phyloP scores from a whole-genome alignment of 2,329 filamentous ascomycete species.

The Neonectria magnoliae region DNA sequence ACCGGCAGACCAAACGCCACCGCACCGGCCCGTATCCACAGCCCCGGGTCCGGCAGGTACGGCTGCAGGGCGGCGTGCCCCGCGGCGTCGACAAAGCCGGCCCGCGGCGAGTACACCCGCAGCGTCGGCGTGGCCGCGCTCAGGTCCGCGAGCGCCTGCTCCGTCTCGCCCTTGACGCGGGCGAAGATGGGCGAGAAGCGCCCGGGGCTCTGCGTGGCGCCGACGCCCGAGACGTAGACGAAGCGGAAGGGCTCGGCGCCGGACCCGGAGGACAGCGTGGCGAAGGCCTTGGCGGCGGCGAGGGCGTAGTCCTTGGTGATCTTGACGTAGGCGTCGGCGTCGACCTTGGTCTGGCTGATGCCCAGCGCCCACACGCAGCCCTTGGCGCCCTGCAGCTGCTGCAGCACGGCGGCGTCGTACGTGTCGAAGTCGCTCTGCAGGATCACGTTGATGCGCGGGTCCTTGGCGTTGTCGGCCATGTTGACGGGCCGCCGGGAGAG shows the following conservation, averaged over 20 bases:
- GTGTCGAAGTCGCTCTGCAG: slow-evolving; percentile 72
- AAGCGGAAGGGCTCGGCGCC: slow-evolving; percentile 69
- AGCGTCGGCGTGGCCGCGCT: slow-evolving; percentile 56
- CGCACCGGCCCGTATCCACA: slow-evolving; percentile 14
- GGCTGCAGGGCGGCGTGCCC: slow-evolving; percentile 54
- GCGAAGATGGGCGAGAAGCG: slow-evolving; percentile 67
- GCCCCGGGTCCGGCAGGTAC: slow-evolving; percentile 51
- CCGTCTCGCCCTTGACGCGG: slow-evolving; percentile 73
- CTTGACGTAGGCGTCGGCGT: slow-evolving; percentile 71
- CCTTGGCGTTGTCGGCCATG: slow-evolving; percentile 65
- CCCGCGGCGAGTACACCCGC: slow-evolving; percentile 66
- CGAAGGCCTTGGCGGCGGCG: slow-evolving; percentile 70
- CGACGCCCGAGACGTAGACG: slow-evolving; percentile 74
- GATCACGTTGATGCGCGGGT: slow-evolving; percentile 72
- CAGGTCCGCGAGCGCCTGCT: slow-evolving; percentile 67
- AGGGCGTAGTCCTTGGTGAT: slow-evolving; percentile 76
- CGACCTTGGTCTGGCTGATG: slow-evolving; percentile 68
- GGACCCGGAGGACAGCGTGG: slow-evolving; percentile 53
- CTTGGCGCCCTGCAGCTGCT: slow-evolving; percentile 69
- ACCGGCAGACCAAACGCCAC: slow-evolving; percentile 42
- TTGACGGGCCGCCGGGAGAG: slow-evolving; percentile 72
- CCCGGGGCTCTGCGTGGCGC: slow-evolving; percentile 67
- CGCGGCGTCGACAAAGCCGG: slow-evolving; percentile 65
- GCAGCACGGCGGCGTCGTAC: slow-evolving; percentile 67
- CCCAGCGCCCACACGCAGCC: slow-evolving; percentile 81